These are phyloP conservation scores for Raffaelea ambrosiae DNA, from an alignment of 2,329 filamentous ascomycete genomes.

Conservation along the genomic window DNA sequence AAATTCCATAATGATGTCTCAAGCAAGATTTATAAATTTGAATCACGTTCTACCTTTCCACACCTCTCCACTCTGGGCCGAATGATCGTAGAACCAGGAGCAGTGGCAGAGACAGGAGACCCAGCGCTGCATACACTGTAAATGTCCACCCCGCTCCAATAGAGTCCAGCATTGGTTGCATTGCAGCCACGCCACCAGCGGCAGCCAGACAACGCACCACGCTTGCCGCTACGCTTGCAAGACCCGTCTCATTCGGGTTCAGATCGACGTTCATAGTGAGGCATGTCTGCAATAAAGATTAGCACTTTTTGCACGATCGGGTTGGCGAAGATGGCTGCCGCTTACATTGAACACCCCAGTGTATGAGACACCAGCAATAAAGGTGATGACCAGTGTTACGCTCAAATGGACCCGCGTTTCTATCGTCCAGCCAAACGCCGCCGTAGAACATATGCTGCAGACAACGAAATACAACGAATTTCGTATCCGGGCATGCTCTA, in stretches of 20 bases:
- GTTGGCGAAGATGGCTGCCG: background rate
- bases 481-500: conserved; percentile 1
- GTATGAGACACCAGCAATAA: background rate
- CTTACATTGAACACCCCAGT: background rate
- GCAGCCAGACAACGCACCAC: conserved; percentile 1
- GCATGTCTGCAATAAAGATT: background rate
- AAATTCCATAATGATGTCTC: too few relatives aligned
- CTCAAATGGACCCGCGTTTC: background rate
- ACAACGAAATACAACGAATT: background rate
- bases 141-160: background rate
- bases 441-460: background rate
- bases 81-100: too few relatives aligned
- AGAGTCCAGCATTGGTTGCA: background rate
- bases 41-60: too few relatives aligned
- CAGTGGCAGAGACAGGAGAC: too few relatives aligned
- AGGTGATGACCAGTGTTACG: background rate
- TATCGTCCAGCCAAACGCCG: background rate
- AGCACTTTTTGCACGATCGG: background rate
- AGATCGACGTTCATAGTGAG: conserved; percentile 1
- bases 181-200: background rate
- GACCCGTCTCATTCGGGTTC: background rate
- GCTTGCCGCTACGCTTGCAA: background rate
- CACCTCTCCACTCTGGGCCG: too few relatives aligned
- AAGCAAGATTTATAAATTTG: too few relatives aligned
- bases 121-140: background rate